These are phyloP conservation scores for Peronospora farinosa DNA, from an alignment of 352 stramenopile genomes.

Conservation along the genomic window DNA sequence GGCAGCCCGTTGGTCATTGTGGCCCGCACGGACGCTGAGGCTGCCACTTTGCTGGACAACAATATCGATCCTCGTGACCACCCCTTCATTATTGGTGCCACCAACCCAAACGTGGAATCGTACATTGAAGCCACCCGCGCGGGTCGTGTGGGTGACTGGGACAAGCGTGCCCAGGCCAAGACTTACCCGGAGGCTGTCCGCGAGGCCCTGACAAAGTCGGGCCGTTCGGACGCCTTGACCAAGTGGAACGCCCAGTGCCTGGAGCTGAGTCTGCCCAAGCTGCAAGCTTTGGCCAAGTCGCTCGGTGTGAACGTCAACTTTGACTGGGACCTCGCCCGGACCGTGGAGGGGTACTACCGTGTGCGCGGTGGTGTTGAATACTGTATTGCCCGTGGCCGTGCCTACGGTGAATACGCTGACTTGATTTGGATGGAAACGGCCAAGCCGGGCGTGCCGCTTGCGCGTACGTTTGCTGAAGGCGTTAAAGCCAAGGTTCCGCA, in stretches of 20 bases:
- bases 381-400: constrained; percentile 92
- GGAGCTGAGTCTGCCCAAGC: constrained; percentile 59
- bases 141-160: constrained; percentile 80
- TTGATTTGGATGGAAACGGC: constrained; percentile 99
- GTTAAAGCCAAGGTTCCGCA: constrained; percentile 89
- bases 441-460: constrained; percentile 91
- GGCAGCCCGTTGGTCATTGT: constrained; percentile 93
- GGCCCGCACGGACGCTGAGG: constrained; percentile 95
- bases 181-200: constrained; percentile 94
- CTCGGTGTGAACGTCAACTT: constrained; percentile 86
- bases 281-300: constrained; percentile 73
- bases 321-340: constrained; percentile 94
- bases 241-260: constrained; percentile 83
- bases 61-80: constrained; percentile 97
- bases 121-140: constrained; percentile 74
- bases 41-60: constrained; percentile 94
- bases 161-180: constrained; percentile 89
- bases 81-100: constrained; percentile 95
- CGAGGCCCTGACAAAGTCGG: constrained; percentile 59
- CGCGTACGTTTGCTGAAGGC: constrained; percentile 90
- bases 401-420: constrained; percentile 93
- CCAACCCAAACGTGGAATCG: constrained; percentile 83
- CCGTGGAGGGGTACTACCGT: constrained; percentile 96
- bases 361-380: constrained; percentile 94
- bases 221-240: constrained; percentile 59